Evolutionary conservation across 2,329 filamentous ascomycete genomes (phyloP), one percentile per base, ranked within the genome.

Genomic region (Tolypocladium amazonense): DNA sequence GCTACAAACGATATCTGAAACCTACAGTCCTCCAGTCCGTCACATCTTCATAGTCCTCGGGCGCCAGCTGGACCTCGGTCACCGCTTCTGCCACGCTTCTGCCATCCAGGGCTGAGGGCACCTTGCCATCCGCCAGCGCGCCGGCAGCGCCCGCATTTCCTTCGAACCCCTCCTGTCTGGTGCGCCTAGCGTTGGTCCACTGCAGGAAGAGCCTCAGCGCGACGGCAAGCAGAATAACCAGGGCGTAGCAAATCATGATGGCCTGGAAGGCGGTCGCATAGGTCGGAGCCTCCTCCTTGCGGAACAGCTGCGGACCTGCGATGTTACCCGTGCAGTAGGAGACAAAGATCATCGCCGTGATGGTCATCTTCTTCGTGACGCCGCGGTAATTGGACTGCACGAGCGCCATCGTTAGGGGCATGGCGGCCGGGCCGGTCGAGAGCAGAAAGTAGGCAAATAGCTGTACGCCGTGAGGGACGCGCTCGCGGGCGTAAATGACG

Each of bases 11-110:
- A 69, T 87, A 87, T 50, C 82, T 77, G 62, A 86, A 87, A 0
- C 83, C 84, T 23, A 77, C 68, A 1, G 77, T 83, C 43, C 84
- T 77, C 79, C 81, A 84, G 65, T 87, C 84, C 2, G 84, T 86
- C 2, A 81, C 69, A 67, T 86, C 82, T 25, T 84, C 81, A 60
- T 82, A 81, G 60, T 81, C 79, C 58, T 77, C 74, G 0, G 75
- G 71, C 23, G 72, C 69, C 27, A 80, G 65, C 56, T 75, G 72
- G 0, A 76, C 68, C 37, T 70, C 70, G 14, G 66, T 65, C n/a
- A 73, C 69, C n/a, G 67, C 69, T 45, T 70, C 69, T 2, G 66
- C 67, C 6, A 71, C 65, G 39, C 70, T 62, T 1, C 65, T 65
- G 0, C 62, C 60, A 18, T 62, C 63, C 4, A 62, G 38, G n/a